Evolutionary conservation across 2,329 filamentous ascomycete genomes (phyloP).

Genomic region (Arthrinium phaeospermum): DNA sequence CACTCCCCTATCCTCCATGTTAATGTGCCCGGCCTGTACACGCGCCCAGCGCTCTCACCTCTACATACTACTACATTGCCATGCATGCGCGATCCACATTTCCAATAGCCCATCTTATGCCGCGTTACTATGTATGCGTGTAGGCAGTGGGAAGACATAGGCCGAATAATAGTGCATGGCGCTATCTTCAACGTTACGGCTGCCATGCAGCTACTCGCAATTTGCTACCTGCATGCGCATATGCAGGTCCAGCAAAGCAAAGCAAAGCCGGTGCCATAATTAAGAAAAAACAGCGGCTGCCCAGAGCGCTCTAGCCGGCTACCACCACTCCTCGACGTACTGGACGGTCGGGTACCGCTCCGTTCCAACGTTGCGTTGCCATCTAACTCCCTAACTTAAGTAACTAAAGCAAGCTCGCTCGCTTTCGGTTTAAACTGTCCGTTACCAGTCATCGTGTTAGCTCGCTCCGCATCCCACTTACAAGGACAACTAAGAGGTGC

Average conservation of each 20-base stretch:
- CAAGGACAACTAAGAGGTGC: not conserved
- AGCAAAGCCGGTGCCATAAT: not conserved
- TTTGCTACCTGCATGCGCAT: constrained; percentile 3
- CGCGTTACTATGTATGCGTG: not conserved
- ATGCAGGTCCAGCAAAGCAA: constrained; percentile 18
- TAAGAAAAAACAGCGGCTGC: not conserved
- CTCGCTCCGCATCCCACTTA: not conserved
- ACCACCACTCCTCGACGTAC: not conserved
- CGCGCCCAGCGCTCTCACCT: not conserved
- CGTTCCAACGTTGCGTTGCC: constrained; percentile 5
- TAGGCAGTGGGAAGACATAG: not conserved
- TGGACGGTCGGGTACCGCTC: constrained; percentile 2
- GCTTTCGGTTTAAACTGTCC: not conserved
- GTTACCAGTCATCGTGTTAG: constrained; percentile 5
- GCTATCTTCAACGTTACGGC: constrained; percentile 16
- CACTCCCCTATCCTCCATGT: not conserved
- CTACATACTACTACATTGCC: constrained; percentile 1
- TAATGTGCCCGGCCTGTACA: not conserved
- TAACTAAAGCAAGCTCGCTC: not conserved
- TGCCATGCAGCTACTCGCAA: constrained; percentile 1
- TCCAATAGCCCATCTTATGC: constrained; percentile 12
- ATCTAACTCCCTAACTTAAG: not conserved
- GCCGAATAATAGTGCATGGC: constrained; percentile 5
- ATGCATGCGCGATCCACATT: constrained; percentile 4
- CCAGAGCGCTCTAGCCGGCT: constrained; percentile 9